Conservation (phyloP, 768 basidiomycete genomes). For the Hypholoma fasciculare region DNA sequence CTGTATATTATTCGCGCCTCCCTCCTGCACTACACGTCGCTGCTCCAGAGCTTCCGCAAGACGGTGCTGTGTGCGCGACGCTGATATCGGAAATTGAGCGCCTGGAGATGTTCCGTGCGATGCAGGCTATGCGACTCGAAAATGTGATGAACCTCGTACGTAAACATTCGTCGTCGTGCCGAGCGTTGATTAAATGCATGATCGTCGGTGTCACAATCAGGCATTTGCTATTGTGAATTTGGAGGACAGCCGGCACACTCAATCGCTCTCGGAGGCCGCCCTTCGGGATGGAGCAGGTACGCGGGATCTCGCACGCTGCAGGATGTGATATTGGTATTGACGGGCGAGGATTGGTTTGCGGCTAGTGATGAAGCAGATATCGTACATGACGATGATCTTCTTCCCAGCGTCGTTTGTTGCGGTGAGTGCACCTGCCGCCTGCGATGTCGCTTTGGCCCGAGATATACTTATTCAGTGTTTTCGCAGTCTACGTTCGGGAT, state of each 20-base stretch:
- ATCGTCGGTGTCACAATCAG: constrained; percentile 18
- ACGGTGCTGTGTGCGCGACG: constrained; percentile 45
- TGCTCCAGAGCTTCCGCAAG: constrained; percentile 52
- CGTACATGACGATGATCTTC: constrained; percentile 54
- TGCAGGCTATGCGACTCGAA: constrained; percentile 45
- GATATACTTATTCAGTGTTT: background rate
- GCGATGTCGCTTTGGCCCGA: background rate
- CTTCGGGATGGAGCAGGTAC: constrained; percentile 29
- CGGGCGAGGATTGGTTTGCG: background rate
- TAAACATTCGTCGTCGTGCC: background rate
- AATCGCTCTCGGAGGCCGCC: constrained; percentile 34
- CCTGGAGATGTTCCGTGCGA: constrained; percentile 38
- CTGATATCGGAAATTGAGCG: constrained; percentile 51
- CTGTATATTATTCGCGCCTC: constrained; percentile 57
- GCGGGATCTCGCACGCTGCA: background rate
- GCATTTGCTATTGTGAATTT: constrained; percentile 47
- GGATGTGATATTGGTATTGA: background rate
- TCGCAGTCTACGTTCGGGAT: constrained; percentile 47
- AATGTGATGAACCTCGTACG: constrained; percentile 48
- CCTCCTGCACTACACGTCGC: constrained; percentile 49
- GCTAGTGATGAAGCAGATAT: constrained; percentile 42
- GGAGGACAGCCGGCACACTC: constrained; percentile 41
- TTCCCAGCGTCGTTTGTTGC: constrained; percentile 46
- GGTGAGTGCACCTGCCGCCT: constrained; percentile 14
- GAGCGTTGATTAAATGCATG: background rate